These are phyloP conservation scores for Hypoxylon sp. DNA, from an alignment of 2,329 filamentous ascomycete species.

Conservation along the genomic window DNA sequence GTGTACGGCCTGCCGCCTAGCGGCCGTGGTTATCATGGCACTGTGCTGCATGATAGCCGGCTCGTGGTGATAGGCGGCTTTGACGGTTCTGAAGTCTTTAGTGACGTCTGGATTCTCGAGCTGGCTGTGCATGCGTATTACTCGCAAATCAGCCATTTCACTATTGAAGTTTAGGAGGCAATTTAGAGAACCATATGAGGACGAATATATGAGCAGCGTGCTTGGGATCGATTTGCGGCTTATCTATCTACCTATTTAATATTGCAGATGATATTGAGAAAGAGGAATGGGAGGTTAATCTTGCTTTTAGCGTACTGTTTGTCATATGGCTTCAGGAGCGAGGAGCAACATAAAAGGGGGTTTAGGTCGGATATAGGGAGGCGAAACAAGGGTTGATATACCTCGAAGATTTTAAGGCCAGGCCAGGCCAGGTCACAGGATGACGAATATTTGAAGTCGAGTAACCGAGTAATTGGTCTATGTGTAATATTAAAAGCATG, in stretches of 20 bases:
- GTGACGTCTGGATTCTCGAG: slow-evolving; percentile 77
- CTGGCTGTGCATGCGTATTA: slow-evolving; percentile 80
- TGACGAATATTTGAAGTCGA: slow-evolving; percentile 18
- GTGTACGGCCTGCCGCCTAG: slow-evolving; percentile 75
- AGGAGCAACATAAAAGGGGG: slow-evolving; percentile 26
- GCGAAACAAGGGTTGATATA: slow-evolving; percentile 12
- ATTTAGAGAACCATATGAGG: background rate
- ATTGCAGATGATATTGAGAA: slow-evolving; percentile 7
- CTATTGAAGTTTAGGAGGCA: slow-evolving; percentile 71
- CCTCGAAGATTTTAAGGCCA: slow-evolving; percentile 15
- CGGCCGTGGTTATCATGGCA: slow-evolving; percentile 77
- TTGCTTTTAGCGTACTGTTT: slow-evolving; percentile 29
- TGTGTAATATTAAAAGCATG: slow-evolving; percentile 38
- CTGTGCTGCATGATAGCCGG: slow-evolving; percentile 76
- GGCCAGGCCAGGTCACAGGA: slow-evolving; percentile 26
- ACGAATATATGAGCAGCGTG: background rate
- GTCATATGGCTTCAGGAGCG: slow-evolving; percentile 9
- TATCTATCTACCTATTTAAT: slow-evolving; percentile 7
- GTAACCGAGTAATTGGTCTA: slow-evolving; percentile 30
- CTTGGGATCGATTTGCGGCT: background rate
- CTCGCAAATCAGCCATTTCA: slow-evolving; percentile 81
- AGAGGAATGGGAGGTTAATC: slow-evolving; percentile 18
- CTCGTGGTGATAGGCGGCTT: slow-evolving; percentile 77
- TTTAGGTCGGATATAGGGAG: slow-evolving; percentile 2
- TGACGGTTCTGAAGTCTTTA: slow-evolving; percentile 77